Percentiles rank a stretch among this genome's conserved stretches.
phyloP scores from a whole-genome alignment of 2,329 filamentous ascomycete species.

The Trichoderma asperellum region DNA sequence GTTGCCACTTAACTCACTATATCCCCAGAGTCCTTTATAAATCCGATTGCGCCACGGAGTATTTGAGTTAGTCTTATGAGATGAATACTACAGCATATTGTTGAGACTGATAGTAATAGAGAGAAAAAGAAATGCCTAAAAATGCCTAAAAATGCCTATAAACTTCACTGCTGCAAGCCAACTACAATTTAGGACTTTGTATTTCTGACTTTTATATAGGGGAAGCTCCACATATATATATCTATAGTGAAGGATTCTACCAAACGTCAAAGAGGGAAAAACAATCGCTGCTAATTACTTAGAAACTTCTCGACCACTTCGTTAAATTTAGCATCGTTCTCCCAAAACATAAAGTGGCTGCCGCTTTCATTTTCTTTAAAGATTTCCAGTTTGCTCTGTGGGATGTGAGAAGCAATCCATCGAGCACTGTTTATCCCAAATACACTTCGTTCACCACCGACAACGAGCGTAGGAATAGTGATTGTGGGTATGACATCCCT shows the following conservation, averaged over 20 bases:
- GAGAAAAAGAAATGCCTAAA: too few relatives aligned
- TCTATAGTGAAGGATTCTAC: neutral
- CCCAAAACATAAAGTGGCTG: slow-evolving; percentile 42
- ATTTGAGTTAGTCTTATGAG: neutral
- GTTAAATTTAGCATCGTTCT: slow-evolving; percentile 42
- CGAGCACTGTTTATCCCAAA: slow-evolving; percentile 28
- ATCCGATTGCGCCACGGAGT: too few relatives aligned
- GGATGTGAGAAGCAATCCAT: slow-evolving; percentile 39
- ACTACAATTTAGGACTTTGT: too few relatives aligned
- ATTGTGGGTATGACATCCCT: slow-evolving; percentile 39
- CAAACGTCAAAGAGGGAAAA: neutral
- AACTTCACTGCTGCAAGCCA: too few relatives aligned
- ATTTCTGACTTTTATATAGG: neutral
- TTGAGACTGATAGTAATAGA: neutral
- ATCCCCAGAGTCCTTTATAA: neutral
- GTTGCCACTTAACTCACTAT: neutral
- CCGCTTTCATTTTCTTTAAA: slow-evolving; percentile 41
- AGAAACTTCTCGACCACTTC: slow-evolving; percentile 38
- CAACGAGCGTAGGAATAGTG: slow-evolving; percentile 37
- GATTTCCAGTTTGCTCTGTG: slow-evolving; percentile 33
- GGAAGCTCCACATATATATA: neutral
- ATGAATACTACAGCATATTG: neutral
- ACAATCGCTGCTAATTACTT: neutral
- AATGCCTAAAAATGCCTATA: too few relatives aligned
- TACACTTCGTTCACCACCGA: slow-evolving; percentile 33